A percentile compares a stretch with the other conserved stretches of the same genome.
Evolutionary conservation across 2,329 filamentous ascomycete genomes (phyloP).

Genomic region (Aspergillus pseudonomiae): DNA sequence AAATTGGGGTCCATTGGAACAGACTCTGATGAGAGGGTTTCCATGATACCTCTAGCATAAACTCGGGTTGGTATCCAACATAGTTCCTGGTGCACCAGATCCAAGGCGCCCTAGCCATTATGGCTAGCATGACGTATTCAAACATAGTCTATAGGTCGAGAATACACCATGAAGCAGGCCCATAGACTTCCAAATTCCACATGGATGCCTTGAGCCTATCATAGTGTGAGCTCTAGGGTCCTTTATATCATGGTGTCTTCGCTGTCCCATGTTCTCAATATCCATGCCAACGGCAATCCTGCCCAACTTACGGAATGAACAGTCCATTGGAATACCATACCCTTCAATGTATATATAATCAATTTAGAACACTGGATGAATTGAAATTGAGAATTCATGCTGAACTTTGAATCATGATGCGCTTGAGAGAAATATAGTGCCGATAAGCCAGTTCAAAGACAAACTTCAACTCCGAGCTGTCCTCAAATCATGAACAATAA

Average conservation of each 20-base stretch:
- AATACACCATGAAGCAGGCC: background rate
- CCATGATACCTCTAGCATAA: background rate
- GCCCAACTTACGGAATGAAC: background rate
- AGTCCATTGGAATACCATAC: background rate
- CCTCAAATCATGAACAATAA: background rate
- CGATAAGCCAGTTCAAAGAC: background rate
- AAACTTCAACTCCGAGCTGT: background rate
- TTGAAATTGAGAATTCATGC: background rate
- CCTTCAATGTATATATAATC: slow-evolving; percentile 2
- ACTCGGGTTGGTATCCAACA: background rate
- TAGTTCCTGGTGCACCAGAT: background rate
- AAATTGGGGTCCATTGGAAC: background rate
- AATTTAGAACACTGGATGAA: slow-evolving; percentile 1
- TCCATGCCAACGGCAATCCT: background rate
- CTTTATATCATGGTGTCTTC: background rate
- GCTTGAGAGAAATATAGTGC: background rate
- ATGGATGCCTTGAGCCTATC: background rate
- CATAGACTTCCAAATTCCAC: background rate
- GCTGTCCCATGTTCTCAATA: background rate
- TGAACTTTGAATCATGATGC: background rate
- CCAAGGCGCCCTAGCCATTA: background rate
- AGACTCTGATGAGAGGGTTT: background rate
- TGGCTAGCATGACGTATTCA: background rate
- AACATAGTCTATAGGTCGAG: background rate
- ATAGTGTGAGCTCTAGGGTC: background rate